Evolutionary conservation across 345 rosid genomes (phyloP), one percentile per base, ranked within the genome.

Genomic region (Barbarea vulgaris): DNA sequence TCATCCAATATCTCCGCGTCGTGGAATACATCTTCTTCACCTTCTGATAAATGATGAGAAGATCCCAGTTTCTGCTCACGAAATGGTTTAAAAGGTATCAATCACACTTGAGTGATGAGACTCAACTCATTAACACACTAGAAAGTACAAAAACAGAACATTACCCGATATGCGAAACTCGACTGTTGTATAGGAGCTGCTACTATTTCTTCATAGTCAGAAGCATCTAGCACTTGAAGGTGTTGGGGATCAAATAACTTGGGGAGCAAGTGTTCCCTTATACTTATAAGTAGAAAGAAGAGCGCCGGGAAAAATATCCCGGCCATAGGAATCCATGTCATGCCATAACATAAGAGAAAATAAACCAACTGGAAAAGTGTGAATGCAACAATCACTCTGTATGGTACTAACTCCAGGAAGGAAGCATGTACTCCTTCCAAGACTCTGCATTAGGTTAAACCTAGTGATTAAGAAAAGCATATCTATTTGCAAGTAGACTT

Each of bases 291-390:
- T 51, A 91, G 48, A 65, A 93, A 89, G 85, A 93, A 91, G 1
- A 86, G 90, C 59, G 83, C 64, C 4, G 98, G 98, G 72, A 93
- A 93, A 73, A 93, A 77, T 51, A 93, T 85, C 14, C 98, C 96
- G 2, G 91, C 97, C 68, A 89, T 75, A 0, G 97, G 98, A 51
- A 93, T 86, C 95, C 94, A 87, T 58, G 98, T 93, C 72, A 87
- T 77, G 6, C 96, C 93, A 50, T 78, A 93, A 41, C 97, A 93
- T 11, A 91, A 36, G 6, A 87, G 81, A 62, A 93, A 73, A 42
- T 89, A 93, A 14, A 85, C 80, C 0, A 91, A 34, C 37, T 89
- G 93, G 73, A 91, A 82, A 9, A 91, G 63, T 5, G 93, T 91
- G 76, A 93, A 93, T 34, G 64, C 18, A 3, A 80, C 80, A 7